Conservation (phyloP, 2,329 filamentous ascomycete genomes). For the Xylariaceae sp. region DNA sequence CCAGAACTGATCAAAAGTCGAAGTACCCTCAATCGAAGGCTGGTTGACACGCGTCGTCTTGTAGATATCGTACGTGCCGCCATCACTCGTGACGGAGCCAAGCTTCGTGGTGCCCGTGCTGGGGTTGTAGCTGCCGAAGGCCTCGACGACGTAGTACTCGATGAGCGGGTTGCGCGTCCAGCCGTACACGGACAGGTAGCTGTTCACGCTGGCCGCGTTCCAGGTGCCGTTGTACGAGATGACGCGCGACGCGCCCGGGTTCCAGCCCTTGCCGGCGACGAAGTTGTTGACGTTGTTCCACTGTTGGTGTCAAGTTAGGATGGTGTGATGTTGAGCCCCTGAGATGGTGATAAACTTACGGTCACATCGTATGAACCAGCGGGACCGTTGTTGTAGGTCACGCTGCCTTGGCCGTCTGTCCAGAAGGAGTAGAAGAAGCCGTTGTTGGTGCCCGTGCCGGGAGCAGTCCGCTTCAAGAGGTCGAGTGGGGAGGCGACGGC, state of each 20-base stretch:
- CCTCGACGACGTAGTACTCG: constrained; percentile 41
- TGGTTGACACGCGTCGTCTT: constrained; percentile 34
- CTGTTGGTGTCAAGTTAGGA: too few relatives aligned
- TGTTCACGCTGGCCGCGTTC: constrained; percentile 22
- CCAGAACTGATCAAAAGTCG: constrained; percentile 48
- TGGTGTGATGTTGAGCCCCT: too few relatives aligned
- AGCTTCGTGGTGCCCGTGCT: constrained; percentile 33
- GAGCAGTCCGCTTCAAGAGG: constrained; percentile 32
- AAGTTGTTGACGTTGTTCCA: constrained; percentile 42
- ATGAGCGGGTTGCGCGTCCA: constrained; percentile 37
- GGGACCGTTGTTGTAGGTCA: constrained; percentile 50
- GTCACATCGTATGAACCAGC: constrained; percentile 45
- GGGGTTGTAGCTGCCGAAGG: constrained; percentile 41
- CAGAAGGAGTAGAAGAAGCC: constrained; percentile 59
- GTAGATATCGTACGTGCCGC: constrained; percentile 35
- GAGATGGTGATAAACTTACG: constrained; percentile 5
- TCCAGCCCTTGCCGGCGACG: constrained; percentile 48
- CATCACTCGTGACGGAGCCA: constrained; percentile 32
- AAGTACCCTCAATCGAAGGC: constrained; percentile 42
- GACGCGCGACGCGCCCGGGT: constrained; percentile 21
- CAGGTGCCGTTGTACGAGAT: constrained; percentile 14
- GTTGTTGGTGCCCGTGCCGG: constrained; percentile 47
- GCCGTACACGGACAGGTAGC: constrained; percentile 35
- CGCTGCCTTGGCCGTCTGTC: constrained; percentile 47
- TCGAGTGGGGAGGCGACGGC: constrained; percentile 26